Evolutionary conservation across 2,329 filamentous ascomycete species (phyloP), one percentile per base, ranked within the genome.

Genomic region (Monosporascus sp.): DNA sequence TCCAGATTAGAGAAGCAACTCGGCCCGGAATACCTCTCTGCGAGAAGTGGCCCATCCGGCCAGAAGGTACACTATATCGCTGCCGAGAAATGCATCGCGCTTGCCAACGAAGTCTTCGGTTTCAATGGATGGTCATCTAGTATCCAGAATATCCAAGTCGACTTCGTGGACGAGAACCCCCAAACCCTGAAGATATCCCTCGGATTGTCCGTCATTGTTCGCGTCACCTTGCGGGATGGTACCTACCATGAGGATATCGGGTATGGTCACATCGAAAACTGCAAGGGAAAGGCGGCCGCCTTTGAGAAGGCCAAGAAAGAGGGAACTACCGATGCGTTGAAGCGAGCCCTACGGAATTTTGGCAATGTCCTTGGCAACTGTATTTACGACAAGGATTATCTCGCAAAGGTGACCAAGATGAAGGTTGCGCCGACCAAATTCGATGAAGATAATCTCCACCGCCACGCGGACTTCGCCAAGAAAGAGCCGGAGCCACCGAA

Each of bases 271-370:
- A 96, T 96, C 62, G 93, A 97, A 70, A 99, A 99, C 65, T 90
- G 87, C 70, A 95, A 93, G 72, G 89, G 90, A 52, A 99, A 99
- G 73, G 93, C 92, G 3, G 88, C 89, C 49, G 94, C 93, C 0
- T 99, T 97, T 65, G 94, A 99, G 69, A 99, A 99, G 72, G 92
- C 94, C 1, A 99, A 97, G 76, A 99, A 99, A 70, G 92, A 97
- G 74, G 95, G 90, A 7, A 95, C 91, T 3, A 97, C 95, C 9
- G 94, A 99, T 72, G 94, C 85, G 1, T 68, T 99, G 66, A 99
- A 99, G 72, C 82, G 94, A 60, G 84, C 94, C 1, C 68, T 99
- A 64, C 82, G 93, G 54, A 97, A 85, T 58, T 99, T 99, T 71
- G 94, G 94, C 54, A 97, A 97, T 63, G 88, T 97, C 17, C 77